Base-by-base conservation (phyloP, 1,139 yeast genomes). In the Suhomyces kunorum region DNA sequence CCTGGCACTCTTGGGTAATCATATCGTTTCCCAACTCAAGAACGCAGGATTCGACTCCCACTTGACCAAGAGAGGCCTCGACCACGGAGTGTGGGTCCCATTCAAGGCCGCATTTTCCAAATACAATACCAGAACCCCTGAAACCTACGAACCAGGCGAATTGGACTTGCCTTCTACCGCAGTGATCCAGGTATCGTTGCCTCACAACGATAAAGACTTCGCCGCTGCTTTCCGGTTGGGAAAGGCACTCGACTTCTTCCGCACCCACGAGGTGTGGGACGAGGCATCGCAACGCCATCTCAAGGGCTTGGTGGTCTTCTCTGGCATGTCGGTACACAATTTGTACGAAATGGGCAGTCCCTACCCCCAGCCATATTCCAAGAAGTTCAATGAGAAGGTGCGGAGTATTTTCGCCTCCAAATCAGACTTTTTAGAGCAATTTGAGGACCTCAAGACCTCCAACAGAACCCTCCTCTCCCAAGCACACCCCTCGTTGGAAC, bases 61-160 rank as follows among this genome's bases (percentile, higher is more conserved):
- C 23, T 48, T 78, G 14, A 63, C 71, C 14, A 56, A 63, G 14
- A 66, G 94, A 41, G 94, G 94, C 4, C 59, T 86, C 15, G 95
- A 86, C 56, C 95, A 86, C 59, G 95, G 95, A 1, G 83, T 74
- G 3, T 86, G 92, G 89, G 88, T 83, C 1, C 90, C 94, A 0
- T 71, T 82, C 43, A 81, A 83, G 53, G 84, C 83, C 18, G 88
- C 87, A 3, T 83, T 85, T 51, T 74, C 80, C 16, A 68, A 71
- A 28, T 48, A 66, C 33, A 58, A 58, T 11, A 48, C 55, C 7
- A 5, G 29, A 17, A 38, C 26, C 14, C 15, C 15, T 7, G 40
- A 43, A 17, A 67, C 68, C 26, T 48, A 55, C 12, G 53, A 53
- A 25, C 59, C 66, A 43, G 74, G 65, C 28, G 17, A 19, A 6